Conservation (phyloP, 1,284 basidiomycete species). For the Leccinum fallax region DNA sequence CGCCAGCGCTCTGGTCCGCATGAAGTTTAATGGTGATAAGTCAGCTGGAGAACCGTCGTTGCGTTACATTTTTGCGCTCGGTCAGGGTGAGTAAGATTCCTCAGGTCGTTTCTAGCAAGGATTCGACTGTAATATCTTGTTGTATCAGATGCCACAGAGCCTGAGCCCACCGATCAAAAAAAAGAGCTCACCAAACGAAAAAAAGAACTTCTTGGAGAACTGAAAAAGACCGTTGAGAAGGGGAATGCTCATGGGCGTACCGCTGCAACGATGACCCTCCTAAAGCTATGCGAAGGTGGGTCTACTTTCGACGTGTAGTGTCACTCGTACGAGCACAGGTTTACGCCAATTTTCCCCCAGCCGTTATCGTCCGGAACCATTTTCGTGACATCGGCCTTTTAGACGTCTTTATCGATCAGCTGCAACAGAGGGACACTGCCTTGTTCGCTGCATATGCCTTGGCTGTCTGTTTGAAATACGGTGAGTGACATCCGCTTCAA, state of each 20-base stretch:
- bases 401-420: constrained; percentile 14
- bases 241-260: constrained; percentile 20
- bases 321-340: not conserved
- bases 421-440: constrained; percentile 11
- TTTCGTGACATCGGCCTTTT: constrained; percentile 2
- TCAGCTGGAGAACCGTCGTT: constrained; percentile 5
- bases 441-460: constrained; percentile 21
- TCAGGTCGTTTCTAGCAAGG: no score
- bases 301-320: not conserved
- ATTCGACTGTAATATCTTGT: constrained; percentile 2
- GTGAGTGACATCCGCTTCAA: constrained; percentile 8
- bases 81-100: constrained; percentile 7
- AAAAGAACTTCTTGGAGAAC: constrained; percentile 8
- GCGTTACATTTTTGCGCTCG: constrained; percentile 20
- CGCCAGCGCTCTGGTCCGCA: constrained; percentile 11
- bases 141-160: constrained; percentile 2
- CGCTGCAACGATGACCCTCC: constrained; percentile 25
- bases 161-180: no score
- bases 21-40: not conserved
- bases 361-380: constrained; percentile 1
- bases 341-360: constrained; percentile 10
- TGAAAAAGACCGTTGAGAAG: constrained; percentile 7
- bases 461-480: constrained; percentile 10
- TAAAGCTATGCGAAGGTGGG: constrained; percentile 21
- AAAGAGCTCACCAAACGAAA: constrained; percentile 2